Percentiles rank a stretch among this genome's conserved stretches.
These are phyloP conservation scores for Sungouiella thailandica DNA, from an alignment of 805 yeast genomes.

Conservation along the genomic window DNA sequence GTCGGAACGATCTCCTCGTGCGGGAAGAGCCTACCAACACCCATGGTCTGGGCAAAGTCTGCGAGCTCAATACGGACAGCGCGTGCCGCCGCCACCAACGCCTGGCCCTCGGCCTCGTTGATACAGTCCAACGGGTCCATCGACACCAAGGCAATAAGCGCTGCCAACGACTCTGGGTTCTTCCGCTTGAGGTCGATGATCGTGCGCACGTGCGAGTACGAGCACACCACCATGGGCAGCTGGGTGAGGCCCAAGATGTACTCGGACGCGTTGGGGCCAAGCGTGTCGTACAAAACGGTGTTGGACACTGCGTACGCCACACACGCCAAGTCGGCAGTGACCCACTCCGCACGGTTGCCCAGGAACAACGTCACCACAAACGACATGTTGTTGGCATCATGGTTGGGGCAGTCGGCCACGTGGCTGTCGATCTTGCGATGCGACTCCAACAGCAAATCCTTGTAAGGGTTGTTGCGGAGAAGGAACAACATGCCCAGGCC, in stretches of 20 bases:
- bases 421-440: constrained; percentile 21
- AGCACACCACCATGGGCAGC: constrained; percentile 50
- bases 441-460: constrained; percentile 12
- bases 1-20: constrained; percentile 12
- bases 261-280: constrained; percentile 31
- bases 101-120: constrained; percentile 7
- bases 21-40: constrained; percentile 20
- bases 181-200: constrained; percentile 9
- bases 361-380: constrained; percentile 56
- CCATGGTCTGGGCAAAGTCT: constrained; percentile 18
- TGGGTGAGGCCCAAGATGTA: constrained; percentile 34
- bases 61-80: constrained; percentile 14
- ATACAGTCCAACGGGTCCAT: constrained; percentile 23
- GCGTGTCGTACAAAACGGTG: constrained; percentile 39
- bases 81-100: constrained; percentile 29
- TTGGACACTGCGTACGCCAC: constrained; percentile 28
- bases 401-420: constrained; percentile 5
- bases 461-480: constrained; percentile 18
- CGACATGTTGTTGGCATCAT: constrained; percentile 13
- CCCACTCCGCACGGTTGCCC: constrained; percentile 64
- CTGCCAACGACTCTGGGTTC: constrained; percentile 11
- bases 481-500: constrained; percentile 38
- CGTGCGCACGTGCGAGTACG: constrained; percentile 6
- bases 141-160: constrained; percentile 19
- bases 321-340: constrained; percentile 59